Evolutionary conservation across 2,329 filamentous ascomycete genomes (phyloP).

Genomic region (Colletotrichum sp.): DNA sequence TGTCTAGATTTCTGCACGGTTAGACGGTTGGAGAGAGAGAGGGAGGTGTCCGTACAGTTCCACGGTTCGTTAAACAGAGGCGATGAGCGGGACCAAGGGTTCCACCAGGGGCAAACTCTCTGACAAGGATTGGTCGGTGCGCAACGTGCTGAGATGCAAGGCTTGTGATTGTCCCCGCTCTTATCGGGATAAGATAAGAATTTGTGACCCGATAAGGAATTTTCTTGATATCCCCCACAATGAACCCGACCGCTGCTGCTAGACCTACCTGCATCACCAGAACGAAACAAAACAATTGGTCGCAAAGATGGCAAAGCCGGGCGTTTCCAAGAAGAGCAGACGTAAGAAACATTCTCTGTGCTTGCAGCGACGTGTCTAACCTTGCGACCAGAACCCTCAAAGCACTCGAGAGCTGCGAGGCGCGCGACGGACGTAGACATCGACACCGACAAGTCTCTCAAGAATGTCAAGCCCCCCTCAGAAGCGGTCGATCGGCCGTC

Average conservation of each 20-base stretch:
- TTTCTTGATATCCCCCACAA: constrained; percentile 18
- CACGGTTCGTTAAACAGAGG: not conserved
- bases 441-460: constrained; percentile 74
- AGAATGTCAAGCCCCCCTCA: constrained; percentile 57
- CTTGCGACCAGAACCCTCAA: constrained; percentile 56
- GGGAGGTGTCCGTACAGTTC: not conserved
- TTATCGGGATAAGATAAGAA: constrained; percentile 17
- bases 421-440: constrained; percentile 74
- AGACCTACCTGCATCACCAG: not conserved
- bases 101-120: constrained; percentile 11
- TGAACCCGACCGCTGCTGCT: not conserved
- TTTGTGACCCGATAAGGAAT: constrained; percentile 18
- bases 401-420: constrained; percentile 77
- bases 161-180: constrained; percentile 1
- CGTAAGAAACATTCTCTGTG: constrained; percentile 13
- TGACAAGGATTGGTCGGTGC: constrained; percentile 10
- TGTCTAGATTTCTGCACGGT: constrained; percentile 6
- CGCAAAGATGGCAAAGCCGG: constrained; percentile 22
- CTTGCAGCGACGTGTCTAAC: constrained; percentile 4
- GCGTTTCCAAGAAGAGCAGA: constrained; percentile 32
- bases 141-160: not conserved
- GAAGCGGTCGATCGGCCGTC: constrained; percentile 62
- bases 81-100: constrained; percentile 11
- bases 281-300: not conserved
- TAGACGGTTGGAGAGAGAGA: not conserved